Base-by-base conservation (phyloP, 345 rosid genomes). In the Salix udensis region DNA sequence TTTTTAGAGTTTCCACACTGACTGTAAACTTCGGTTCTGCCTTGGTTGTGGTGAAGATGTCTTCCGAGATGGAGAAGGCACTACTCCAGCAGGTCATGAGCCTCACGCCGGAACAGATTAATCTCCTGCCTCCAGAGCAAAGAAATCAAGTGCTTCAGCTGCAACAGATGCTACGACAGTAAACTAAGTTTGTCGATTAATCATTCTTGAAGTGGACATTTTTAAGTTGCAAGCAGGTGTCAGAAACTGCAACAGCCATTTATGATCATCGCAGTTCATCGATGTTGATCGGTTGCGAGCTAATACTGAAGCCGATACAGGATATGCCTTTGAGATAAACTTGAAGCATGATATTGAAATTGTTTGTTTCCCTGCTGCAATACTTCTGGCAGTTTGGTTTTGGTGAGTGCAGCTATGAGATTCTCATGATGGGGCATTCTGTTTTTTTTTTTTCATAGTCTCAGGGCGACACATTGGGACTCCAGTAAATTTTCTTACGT, bases 11-110 rank as follows among this genome's bases (percentile, higher is more conserved):
- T 28, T 42, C 3, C 6, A 23, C 18, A 34, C 39, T 70, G 16
- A 70, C 61, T 34, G 18, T 62, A 16, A 65, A 72, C 18, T 69
- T 28, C 26, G 13, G 58, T 64, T 66, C 46, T 44, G 31, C 61
- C 71, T 67, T 48, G n/a, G 36, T 52, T 44, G 42, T 53, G 74
- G 40, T 87, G 80, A 79, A 96, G 99, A 83, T 96, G 88, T 88
- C 92, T 34, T 88, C 98, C 34, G 98, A 93, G 77, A 96, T 89
- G 98, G 98, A 93, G 91, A 89, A 92, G 88, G 94, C 95, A n/a
- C 86, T 96, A 70, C 96, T 93, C 79, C 97, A 93, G 71, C 96
- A 93, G 87, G 98, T 96, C 77, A 96, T 93, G 97, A 96, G 98
- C 87, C 90, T 96, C 55, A 92, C 99, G 31, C 98, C 88, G 14